Base-by-base conservation (phyloP, 371 early-diverging fungal genomes). In the Chytridium lagenaria region DNA sequence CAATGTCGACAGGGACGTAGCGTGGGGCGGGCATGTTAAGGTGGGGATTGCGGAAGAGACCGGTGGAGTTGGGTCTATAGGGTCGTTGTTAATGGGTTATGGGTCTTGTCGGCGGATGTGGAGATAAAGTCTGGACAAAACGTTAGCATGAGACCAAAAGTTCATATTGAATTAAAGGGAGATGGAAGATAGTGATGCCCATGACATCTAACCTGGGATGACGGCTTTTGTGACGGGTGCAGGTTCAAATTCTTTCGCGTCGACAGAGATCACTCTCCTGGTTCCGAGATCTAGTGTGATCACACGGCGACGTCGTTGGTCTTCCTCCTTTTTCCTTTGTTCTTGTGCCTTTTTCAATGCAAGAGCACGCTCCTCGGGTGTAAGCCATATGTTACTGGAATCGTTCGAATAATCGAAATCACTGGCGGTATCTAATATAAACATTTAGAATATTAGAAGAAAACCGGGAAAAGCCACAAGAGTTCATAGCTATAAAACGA, bases 341-440 rank as follows among this genome's bases (percentile, higher is more conserved):
- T 81, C 83, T 38, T 80, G 76, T 28, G 67, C 37, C 40, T 74
- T 74, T 52, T 71, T 68, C 30, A 76, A 37, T 0, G 83, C 82
- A 23, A 72, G 50, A 3, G 87, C 89, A n/a, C 90, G 81, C 72
- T 95, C 94, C 70, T 94, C 90, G 16, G 91, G 83, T 0, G 91
- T 87, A 65, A 91, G 73, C 95, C 95, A 95, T 61, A 88, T 88
- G 63, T 91, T 89, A 39, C 78, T 78, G 30, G 84, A 83, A 65
- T 90, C 91, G 2, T 86, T 84, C 1, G 90, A 88, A 23, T 86
- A 72, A 37, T 89, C 90, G 82, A 93, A 93, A 75, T 93, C 94
- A 1, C 91, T 83, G 0, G 92, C 91, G 77, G 89, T 87, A 80
- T 94, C 95, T 82, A 49, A 12, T 3, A 30, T 23, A 23, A 59